A percentile compares a stretch with the other conserved stretches of the same genome.
Evolutionary conservation across 2,329 filamentous ascomycete species (phyloP).

Genomic region (Aureobasidium sp.): DNA sequence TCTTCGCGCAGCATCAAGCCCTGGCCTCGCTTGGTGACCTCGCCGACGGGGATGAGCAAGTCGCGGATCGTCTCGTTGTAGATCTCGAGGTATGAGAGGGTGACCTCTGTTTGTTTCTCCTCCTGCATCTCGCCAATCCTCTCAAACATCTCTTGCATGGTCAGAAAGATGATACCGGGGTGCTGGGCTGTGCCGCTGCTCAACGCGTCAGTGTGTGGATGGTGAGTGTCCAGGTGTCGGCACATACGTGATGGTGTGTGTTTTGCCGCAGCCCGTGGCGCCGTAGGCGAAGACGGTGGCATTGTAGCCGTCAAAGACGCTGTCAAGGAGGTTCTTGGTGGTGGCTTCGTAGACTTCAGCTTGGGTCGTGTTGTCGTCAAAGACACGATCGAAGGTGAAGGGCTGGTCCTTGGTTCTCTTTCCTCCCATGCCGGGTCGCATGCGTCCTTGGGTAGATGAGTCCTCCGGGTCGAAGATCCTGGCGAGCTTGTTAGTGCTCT

Average conservation of each 20-base stretch:
- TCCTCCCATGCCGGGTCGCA: conserved; percentile 73
- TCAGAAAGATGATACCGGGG: conserved; percentile 96
- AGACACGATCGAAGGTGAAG: conserved; percentile 92
- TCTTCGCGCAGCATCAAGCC: conserved; percentile 92
- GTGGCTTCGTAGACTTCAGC: conserved; percentile 93
- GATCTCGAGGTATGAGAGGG: conserved; percentile 92
- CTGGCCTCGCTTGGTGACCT: conserved; percentile 60
- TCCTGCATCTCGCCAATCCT: conserved; percentile 80
- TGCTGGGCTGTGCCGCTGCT: conserved; percentile 69
- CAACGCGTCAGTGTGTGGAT: conserved; percentile 21
- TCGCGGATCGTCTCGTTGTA: conserved; percentile 99
- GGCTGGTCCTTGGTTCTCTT: conserved; percentile 97
- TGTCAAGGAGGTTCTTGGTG: conserved; percentile 82
- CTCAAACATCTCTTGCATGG: conserved; percentile 98
- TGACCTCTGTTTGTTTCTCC: conserved; percentile 84
- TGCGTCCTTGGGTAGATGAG: conserved; percentile 83
- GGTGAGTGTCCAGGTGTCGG: background rate
- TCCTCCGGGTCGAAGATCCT: conserved; percentile 97
- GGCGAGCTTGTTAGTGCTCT: conserved; percentile 19
- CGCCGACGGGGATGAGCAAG: conserved; percentile 67
- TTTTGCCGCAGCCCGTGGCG: conserved; percentile 96
- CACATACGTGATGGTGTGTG: conserved; percentile 69
- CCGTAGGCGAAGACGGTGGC: conserved; percentile 98
- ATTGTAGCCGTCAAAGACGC: conserved; percentile 94
- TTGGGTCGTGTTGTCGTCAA: conserved; percentile 90